Evolutionary conservation across 169 alveolate genomes (phyloP), one percentile per base, ranked within the genome.

Genomic region (Plasmodium yoelii): DNA sequence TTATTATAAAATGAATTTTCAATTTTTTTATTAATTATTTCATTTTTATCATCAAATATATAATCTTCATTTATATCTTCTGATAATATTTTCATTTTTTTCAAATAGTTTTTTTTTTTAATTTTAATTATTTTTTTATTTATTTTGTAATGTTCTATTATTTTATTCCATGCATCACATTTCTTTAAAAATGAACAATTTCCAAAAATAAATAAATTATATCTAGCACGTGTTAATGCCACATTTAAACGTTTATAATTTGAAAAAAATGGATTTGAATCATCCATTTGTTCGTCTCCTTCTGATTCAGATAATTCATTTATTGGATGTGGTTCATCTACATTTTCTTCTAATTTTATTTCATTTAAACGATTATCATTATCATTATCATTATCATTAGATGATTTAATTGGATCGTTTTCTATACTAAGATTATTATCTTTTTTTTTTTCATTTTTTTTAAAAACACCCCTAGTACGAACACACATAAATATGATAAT

Each of bases 201-300:
- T 2, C 91, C 99, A n/a, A 97, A 95, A 22, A 97, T 93, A 95
- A 97, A 94, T 47, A 98, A 90, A 24, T 97, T 97, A 63, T 93
- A 87, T 65, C 94, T 92, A 12, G 99, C 99, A 68, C 99, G 94
- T 13, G 99, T 97, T 39, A 98, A 73, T 9, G 99, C 98, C 53
- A 98, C 99, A 89, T 98, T 98, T 91, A 98, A 87, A 87, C 99
- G 96, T 75, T 99, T 97, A 18, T 90, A 57, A 74, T 96, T 98
- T 2, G 97, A 94, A 34, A 98, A 94, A 77, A 98, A 98, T 46
- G 47, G 24, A 5, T 68, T 86, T 6, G 87, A 86, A 9, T 69
- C 51, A 51, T 70, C 91, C 24, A 46, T 53, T 13, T 61, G 61
- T 60, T 68, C 86, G 22, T 86, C 77, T 10, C n/a, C 5, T 24